phyloP scores from a whole-genome alignment of 495 filamentous ascomycete species.

The Hypoxylon crocopeplum region DNA sequence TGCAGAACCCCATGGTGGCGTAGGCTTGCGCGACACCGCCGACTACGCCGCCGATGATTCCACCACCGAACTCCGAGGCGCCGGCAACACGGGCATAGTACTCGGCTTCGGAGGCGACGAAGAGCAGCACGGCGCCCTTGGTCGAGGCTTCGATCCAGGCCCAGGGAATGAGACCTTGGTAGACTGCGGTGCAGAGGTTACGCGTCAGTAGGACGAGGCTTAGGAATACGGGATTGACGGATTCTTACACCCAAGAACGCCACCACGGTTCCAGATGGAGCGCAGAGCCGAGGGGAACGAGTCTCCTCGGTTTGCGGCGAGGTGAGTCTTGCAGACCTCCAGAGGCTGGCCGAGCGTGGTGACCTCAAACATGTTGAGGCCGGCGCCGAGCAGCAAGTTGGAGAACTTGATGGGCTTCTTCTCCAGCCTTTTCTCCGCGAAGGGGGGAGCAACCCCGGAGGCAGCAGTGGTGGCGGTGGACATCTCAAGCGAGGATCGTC shows the following conservation, averaged over 20 bases:
- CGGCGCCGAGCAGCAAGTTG: constrained; percentile 94
- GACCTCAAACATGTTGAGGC: constrained; percentile 97
- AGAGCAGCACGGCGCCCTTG: constrained; percentile 98
- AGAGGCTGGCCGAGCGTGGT: constrained; percentile 85
- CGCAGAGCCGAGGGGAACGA: constrained; percentile 80
- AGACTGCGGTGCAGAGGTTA: constrained; percentile 65
- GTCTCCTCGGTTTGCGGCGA: constrained; percentile 94
- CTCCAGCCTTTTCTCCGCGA: constrained; percentile 67
- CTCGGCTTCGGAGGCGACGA: constrained; percentile 98
- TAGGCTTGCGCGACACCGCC: constrained; percentile 98
- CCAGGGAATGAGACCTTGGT: constrained; percentile 99
- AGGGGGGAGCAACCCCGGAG: constrained; percentile 60
- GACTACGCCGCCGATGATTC: constrained; percentile 89
- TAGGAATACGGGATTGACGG: not conserved
- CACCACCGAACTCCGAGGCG: constrained; percentile 82
- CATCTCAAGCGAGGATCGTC: constrained; percentile 59
- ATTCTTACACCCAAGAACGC: constrained; percentile 90
- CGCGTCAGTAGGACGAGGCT: constrained; percentile 6
- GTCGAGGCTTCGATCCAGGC: constrained; percentile 99
- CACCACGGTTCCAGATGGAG: constrained; percentile 93
- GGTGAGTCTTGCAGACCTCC: constrained; percentile 99
- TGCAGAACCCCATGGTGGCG: constrained; percentile 99
- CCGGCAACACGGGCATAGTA: constrained; percentile 84
- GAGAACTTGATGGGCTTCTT: constrained; percentile 99
- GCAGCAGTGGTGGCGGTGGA: constrained; percentile 62